Evolutionary conservation across 2,329 filamentous ascomycete genomes (phyloP).

Genomic region (Trichoderma guizhouense): DNA sequence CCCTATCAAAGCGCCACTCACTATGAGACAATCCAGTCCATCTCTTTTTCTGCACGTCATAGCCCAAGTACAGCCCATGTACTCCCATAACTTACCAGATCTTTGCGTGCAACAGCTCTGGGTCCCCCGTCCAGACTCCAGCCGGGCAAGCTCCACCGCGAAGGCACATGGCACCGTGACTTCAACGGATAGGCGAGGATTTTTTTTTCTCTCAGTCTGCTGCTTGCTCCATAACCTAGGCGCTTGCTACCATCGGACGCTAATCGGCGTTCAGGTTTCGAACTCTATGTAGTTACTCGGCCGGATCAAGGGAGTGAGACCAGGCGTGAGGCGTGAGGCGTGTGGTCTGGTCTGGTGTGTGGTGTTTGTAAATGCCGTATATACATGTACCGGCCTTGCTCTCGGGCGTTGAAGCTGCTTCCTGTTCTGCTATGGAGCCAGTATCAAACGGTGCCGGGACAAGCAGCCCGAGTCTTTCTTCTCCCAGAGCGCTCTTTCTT

Average conservation of each 20-base stretch:
- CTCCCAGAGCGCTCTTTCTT: neutral
- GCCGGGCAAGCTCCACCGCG: slow-evolving; percentile 13
- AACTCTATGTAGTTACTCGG: slow-evolving; percentile 2
- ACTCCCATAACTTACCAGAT: slow-evolving; percentile 2
- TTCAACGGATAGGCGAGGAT: slow-evolving; percentile 13
- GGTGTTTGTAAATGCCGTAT: neutral
- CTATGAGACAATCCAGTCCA: neutral
- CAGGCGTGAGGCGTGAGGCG: neutral
- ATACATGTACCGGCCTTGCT: slow-evolving; percentile 16
- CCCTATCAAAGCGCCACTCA: neutral
- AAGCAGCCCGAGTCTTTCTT: slow-evolving; percentile 10
- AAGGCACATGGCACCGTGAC: slow-evolving; percentile 20
- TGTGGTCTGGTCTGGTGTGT: neutral
- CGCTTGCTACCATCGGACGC: slow-evolving; percentile 18
- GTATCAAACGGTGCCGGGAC: slow-evolving; percentile 2
- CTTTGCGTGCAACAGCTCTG: slow-evolving; percentile 6
- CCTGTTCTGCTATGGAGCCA: slow-evolving; percentile 17
- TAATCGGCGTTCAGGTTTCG: slow-evolving; percentile 17
- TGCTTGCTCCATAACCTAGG: slow-evolving; percentile 2
- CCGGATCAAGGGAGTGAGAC: slow-evolving; percentile 4
- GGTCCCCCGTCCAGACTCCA: neutral
- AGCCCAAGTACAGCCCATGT: slow-evolving; percentile 5
- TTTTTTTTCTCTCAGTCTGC: neutral
- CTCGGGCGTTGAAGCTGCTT: slow-evolving; percentile 12
- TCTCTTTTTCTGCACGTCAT: neutral